Conservation (phyloP, 805 yeast species). For the Candida pseudoglaebosa region DNA sequence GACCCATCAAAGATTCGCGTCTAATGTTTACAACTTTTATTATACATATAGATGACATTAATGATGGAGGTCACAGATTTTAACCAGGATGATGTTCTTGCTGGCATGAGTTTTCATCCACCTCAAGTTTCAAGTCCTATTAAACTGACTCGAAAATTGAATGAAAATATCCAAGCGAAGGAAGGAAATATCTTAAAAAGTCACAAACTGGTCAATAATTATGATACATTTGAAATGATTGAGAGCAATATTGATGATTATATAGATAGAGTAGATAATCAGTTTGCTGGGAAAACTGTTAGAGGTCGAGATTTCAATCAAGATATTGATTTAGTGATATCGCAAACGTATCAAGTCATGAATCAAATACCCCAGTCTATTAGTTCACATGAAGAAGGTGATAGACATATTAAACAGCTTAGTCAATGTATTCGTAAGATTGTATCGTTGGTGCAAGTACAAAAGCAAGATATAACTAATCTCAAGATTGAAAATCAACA, state of each 20-base stretch:
- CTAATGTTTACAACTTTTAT: too few species aligned
- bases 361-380: conserved; percentile 17
- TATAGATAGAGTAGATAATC: not conserved
- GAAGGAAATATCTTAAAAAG: too few species aligned
- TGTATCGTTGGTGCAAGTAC: conserved; percentile 13
- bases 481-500: not conserved
- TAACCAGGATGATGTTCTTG: not conserved
- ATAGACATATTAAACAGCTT: conserved; percentile 23
- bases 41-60: not conserved
- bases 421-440: conserved; percentile 26
- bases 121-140: not conserved
- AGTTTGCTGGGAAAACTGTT: too few species aligned
- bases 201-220: too few species aligned
- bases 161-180: too few species aligned
- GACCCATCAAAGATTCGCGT: too few species aligned
- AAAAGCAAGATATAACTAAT: not conserved
- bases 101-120: not conserved
- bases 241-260: conserved; percentile 4
- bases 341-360: conserved; percentile 27
- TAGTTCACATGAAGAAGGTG: conserved; percentile 20
- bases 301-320: conserved; percentile 5
- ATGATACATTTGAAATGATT: conserved; percentile 3
- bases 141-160: not conserved
- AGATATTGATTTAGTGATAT: conserved; percentile 18
- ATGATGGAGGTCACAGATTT: not conserved